Evolutionary conservation across 371 early-diverging fungal genomes (phyloP), one percentile per base, ranked within the genome.

Genomic region (Rhizopus sp.): DNA sequence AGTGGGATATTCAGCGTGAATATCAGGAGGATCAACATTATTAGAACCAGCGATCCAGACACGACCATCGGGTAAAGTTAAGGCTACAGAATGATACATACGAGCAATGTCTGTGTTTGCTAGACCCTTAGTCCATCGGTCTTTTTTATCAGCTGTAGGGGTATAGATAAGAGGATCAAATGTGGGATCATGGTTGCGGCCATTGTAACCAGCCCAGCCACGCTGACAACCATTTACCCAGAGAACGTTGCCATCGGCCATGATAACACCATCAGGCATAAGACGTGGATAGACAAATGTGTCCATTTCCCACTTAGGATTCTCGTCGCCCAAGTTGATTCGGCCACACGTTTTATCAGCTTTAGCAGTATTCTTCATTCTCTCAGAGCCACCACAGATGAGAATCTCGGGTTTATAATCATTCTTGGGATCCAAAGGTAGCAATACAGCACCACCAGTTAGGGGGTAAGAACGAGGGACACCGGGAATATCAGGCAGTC

Each of bases 21-120:
- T 50, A 61, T 78, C 73, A 7, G 75, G 76, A 31, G 74, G 76
- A 31, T 73, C 72, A 0, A 72, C 74, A 48, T 69, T 78, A 29
- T 74, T 75, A 6, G 78, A 78, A 7, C 78, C 78, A 15, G 78
- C 78, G 53, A 78, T 73, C 78, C 78, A 78, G 1, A 78, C 64
- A 16, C 75, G 62, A 3, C 78, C 78, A 44, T 78, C 78, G 16
- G 89, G 86, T 13, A 89, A 53, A 0, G 86, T 70, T 12, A 77
- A 62, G 0, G 87, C 87, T 0, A 82, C 81, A 0, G 88, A 88
- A 56, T 87, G 87, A 54, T 88, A 88, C 81, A 88, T 78, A 15
- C 89, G 71, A 0, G 87, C 81, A 67, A 88, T 82, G 53, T 82
- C 77, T 5, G 87, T 82, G n/a, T 55, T 61, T 7, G 69, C 75